Base-by-base conservation (phyloP, 2,329 filamentous ascomycete species). In the Xylaria sp. region DNA sequence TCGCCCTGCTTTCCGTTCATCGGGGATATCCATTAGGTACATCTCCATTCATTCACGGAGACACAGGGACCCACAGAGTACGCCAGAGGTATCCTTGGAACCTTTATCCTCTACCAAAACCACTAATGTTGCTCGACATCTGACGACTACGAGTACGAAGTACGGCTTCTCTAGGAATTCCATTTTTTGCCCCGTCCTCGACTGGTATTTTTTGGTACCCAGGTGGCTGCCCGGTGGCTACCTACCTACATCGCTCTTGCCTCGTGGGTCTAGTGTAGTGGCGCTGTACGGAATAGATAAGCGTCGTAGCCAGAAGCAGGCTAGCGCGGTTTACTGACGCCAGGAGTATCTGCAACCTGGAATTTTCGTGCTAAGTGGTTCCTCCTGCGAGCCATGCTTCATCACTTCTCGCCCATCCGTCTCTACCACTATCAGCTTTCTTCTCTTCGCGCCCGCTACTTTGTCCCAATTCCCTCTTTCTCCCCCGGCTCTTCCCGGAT, bases 351-450 rank as follows among this genome's bases (percentile, higher is more conserved):
- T 58, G 58, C 58, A 63, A 62, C 60, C 61, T 64, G 63, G 63
- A 64, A 61, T 64, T 64, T 64, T 63, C 63, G 63, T 59, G 60
- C 59, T 55, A 51, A 55, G 58, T 60, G 60, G 57, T 61, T 61
- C 58, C 63, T 62, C 52, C 59, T 63, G 18, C 35, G 39, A 64
- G 59, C 57, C 56, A 50, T 58, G 48, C 55, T 46, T 60, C 56
- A 57, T 59, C 57, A 49, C 51, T 54, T 51, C 59, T 57, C 51
- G 52, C 47, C 58, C 48, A 52, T 58, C 57, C 37, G 55, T 30
- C 23, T 55, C 51, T 52, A 59, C 35, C 23, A 5, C 49, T 49
- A 19, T 49, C 51, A 46, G 16, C 54, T 16, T 13, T 50, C 48
- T 54, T 53, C 35, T 52, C 51, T 57, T 59, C 52, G 52, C 52